A percentile compares a stretch with the other conserved stretches of the same genome.
phyloP scores from a whole-genome alignment of 352 stramenopile genomes.

The Plasmopara viticola region DNA sequence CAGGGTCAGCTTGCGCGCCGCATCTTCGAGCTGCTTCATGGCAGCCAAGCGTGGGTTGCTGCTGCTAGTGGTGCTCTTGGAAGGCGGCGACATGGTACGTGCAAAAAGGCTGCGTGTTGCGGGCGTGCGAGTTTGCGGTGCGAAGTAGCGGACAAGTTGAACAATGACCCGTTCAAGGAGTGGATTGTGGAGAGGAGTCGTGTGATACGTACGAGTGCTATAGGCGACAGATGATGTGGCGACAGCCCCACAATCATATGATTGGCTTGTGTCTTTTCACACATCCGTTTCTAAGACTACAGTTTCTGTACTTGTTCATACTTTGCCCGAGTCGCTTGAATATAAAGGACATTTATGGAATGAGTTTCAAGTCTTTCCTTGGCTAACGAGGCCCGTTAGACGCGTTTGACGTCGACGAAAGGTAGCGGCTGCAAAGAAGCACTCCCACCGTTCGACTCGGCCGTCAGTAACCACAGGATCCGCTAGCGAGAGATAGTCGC shows the following conservation, averaged over 20 bases:
- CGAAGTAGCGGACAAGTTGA: conserved; percentile 8
- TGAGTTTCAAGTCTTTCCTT: conserved; percentile 3
- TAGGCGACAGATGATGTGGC: conserved; percentile 25
- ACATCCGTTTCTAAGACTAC: conserved; percentile 16
- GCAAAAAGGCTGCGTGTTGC: not conserved
- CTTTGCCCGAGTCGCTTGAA: not conserved
- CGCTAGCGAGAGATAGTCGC: not conserved
- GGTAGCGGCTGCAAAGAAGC: not conserved
- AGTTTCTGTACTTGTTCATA: conserved; percentile 17
- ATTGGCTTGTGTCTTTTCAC: conserved; percentile 18
- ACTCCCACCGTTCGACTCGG: not conserved
- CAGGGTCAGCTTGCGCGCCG: conserved; percentile 42
- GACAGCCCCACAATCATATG: conserved; percentile 15
- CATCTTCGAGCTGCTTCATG: conserved; percentile 36
- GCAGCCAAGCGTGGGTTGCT: conserved; percentile 11
- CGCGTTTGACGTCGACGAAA: not conserved
- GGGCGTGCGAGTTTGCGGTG: not conserved
- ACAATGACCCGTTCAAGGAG: conserved; percentile 9
- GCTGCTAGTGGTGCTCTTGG: conserved; percentile 17
- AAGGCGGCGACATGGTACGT: conserved; percentile 21
- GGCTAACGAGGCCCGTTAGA: not conserved
- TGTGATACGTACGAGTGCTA: conserved; percentile 3
- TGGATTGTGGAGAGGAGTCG: conserved; percentile 4
- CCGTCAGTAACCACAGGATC: not conserved
- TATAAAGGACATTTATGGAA: not conserved